Evolutionary conservation across 2,329 filamentous ascomycete genomes (phyloP).

Genomic region (Drechmeria coniospora): DNA sequence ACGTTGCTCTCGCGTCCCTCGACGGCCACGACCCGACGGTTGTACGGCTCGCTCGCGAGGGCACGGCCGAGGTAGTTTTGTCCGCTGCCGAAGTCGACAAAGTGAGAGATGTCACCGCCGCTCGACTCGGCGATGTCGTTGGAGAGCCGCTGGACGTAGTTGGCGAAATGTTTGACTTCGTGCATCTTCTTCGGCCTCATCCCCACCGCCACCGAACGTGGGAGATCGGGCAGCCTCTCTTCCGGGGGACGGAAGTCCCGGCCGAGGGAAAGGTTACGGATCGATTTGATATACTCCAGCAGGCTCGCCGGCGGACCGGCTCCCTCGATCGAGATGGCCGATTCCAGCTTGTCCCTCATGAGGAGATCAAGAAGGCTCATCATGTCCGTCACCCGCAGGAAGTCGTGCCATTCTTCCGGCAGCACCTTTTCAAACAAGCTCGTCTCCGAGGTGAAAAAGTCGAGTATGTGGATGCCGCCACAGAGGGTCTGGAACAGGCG

Average conservation of each 20-base stretch:
- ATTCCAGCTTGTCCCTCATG: slow-evolving; percentile 56
- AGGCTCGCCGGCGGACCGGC: slow-evolving; percentile 38
- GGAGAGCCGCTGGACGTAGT: slow-evolving; percentile 53
- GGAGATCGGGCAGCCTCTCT: slow-evolving; percentile 39
- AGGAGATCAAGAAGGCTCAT: slow-evolving; percentile 69
- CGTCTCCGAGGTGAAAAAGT: slow-evolving; percentile 81
- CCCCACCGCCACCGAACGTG: slow-evolving; percentile 61
- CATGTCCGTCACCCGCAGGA: slow-evolving; percentile 55
- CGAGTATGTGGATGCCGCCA: slow-evolving; percentile 90
- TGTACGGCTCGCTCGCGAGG: slow-evolving; percentile 72
- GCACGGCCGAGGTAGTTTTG: slow-evolving; percentile 91
- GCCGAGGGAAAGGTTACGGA: slow-evolving; percentile 53
- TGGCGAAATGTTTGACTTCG: slow-evolving; percentile 83
- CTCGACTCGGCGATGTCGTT: slow-evolving; percentile 42
- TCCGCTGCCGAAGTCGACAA: slow-evolving; percentile 90
- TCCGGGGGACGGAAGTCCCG: slow-evolving; percentile 38
- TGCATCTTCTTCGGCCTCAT: slow-evolving; percentile 97
- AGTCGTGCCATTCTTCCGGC: slow-evolving; percentile 66
- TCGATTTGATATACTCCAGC: slow-evolving; percentile 53
- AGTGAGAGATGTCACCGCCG: slow-evolving; percentile 54
- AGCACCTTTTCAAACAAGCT: slow-evolving; percentile 68
- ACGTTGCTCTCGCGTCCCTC: slow-evolving; percentile 82
- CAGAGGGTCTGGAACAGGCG: slow-evolving; percentile 76
- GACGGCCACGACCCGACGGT: slow-evolving; percentile 75
- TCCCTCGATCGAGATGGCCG: slow-evolving; percentile 10